Percentiles rank a stretch among this genome's conserved stretches.
Evolutionary conservation across 1,284 basidiomycete genomes (phyloP).

Genomic region (Schizophyllum commune): DNA sequence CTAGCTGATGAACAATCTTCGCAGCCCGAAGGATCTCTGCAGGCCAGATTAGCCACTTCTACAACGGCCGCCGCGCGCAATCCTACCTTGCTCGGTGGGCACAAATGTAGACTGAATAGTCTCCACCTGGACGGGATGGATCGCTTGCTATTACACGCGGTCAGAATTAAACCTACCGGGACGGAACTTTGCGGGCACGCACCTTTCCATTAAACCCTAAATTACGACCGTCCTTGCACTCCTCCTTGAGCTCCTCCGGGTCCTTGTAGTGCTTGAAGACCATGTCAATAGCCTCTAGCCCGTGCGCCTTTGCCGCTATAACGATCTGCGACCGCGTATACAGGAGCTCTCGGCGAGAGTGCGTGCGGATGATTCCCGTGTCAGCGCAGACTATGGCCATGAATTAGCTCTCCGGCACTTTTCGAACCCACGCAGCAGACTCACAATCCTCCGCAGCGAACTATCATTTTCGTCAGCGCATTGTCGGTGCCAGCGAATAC

Average conservation of each 20-base stretch:
- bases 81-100: constrained; percentile 62
- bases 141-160: constrained; percentile 69
- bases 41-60: not conserved
- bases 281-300: constrained; percentile 86
- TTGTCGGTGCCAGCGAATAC: constrained; percentile 5
- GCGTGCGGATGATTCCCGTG: constrained; percentile 78
- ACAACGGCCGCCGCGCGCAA: not conserved
- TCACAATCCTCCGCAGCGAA: constrained; percentile 89
- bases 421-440: constrained; percentile 13
- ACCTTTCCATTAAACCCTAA: constrained; percentile 87
- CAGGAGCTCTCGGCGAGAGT: constrained; percentile 68
- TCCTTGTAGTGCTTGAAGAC: constrained; percentile 91
- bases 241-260: constrained; percentile 57
- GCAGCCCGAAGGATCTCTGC: constrained; percentile 76
- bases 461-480: constrained; percentile 28
- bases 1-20: constrained; percentile 65
- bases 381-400: constrained; percentile 69
- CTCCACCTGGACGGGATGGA: constrained; percentile 84
- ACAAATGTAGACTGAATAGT: constrained; percentile 77
- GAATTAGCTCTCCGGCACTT: constrained; percentile 4
- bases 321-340: constrained; percentile 84
- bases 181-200: constrained; percentile 6
- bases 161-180: not conserved
- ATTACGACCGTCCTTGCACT: constrained; percentile 71
- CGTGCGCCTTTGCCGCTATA: constrained; percentile 79